These are phyloP conservation scores for Fusarium redolens DNA, from an alignment of 2,329 filamentous ascomycete genomes.

Conservation along the genomic window DNA sequence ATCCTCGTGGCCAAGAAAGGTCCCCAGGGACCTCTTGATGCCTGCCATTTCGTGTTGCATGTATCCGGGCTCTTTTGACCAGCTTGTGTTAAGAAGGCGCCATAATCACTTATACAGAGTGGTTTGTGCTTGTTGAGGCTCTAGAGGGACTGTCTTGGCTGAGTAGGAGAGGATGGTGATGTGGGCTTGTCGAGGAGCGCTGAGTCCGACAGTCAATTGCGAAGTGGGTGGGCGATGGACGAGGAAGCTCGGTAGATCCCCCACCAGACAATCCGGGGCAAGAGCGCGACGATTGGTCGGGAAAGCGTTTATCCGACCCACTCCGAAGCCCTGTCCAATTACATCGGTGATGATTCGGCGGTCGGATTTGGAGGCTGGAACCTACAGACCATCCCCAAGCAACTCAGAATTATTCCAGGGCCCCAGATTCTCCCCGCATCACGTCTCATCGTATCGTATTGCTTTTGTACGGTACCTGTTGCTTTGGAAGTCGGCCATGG, in stretches of 20 bases:
- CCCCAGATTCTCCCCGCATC: conserved; percentile 44
- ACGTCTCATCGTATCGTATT: conserved; percentile 13
- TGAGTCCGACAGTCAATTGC: conserved; percentile 12
- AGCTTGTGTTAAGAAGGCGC: conserved; percentile 20
- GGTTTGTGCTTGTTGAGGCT: not conserved
- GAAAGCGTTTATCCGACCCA: conserved; percentile 42
- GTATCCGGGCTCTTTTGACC: conserved; percentile 37
- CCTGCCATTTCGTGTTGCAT: conserved; percentile 48
- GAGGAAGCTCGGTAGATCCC: conserved; percentile 22
- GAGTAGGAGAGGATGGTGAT: not conserved
- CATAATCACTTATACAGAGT: conserved; percentile 22
- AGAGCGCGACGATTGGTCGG: conserved; percentile 33
- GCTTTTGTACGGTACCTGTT: not conserved
- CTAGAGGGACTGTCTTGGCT: not conserved
- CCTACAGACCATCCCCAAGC: conserved; percentile 23
- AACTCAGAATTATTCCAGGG: conserved; percentile 37
- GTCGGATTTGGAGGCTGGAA: conserved; percentile 26
- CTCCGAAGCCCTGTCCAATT: conserved; percentile 21
- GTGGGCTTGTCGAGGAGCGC: conserved; percentile 9
- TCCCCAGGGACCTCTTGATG: conserved; percentile 54
- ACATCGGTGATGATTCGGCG: conserved; percentile 20
- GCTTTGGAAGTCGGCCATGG: conserved; percentile 15
- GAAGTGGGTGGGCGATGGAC: conserved; percentile 11
- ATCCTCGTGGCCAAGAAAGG: conserved; percentile 48
- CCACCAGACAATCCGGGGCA: conserved; percentile 29